Evolutionary conservation across 2,329 filamentous ascomycete species (phyloP), one percentile per base, ranked within the genome.

Genomic region (Penicillium hordei): DNA sequence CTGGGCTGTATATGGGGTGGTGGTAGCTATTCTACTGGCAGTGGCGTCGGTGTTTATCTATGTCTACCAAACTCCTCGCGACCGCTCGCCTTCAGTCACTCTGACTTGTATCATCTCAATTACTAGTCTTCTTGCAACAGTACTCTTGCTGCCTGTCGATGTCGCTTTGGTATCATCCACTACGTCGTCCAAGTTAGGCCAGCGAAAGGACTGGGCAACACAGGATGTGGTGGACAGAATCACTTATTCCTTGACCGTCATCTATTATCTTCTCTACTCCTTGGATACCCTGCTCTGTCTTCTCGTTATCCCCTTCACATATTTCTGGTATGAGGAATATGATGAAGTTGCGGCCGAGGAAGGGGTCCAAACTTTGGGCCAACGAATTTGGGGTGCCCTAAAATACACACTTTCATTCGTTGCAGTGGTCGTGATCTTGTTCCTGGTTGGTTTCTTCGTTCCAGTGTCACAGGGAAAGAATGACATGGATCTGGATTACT

Each of bases 321-420:
- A 99, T 79, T 99, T 99, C 74, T 97, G 89, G 86, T 94, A 96
- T 70, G 94, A 99, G 74, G 94, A 97, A 75, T 96, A 96, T 65
- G 93, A 97, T 69, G 92, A 97, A 76, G 88, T 93, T 21, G 92
- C 92, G 60, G 83, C 88, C 34, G 90, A 96, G 68, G 85, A 90
- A 60, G 90, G 91, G 33, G 86, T 85, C 31, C 88, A 93, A 72
- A 89, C 89, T 2, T 75, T 89, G 58, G 82, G 81, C 7, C 84
- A 86, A 69, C 85, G 91, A 54, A 83, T 97, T 59, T 88, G 87
- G 83, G 87, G 87, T n/a, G 91, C 94, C 4, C 80, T 90, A 72
- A 96, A 95, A 77, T 97, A 97, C 78, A 97, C 94, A 0, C 78
- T 93, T 49, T 88, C 86, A 59, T 97, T 97, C 73, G 77, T 97